These are phyloP conservation scores for Silybum marianum DNA, from an alignment of 129 eudicot species.

Conservation along the genomic window DNA sequence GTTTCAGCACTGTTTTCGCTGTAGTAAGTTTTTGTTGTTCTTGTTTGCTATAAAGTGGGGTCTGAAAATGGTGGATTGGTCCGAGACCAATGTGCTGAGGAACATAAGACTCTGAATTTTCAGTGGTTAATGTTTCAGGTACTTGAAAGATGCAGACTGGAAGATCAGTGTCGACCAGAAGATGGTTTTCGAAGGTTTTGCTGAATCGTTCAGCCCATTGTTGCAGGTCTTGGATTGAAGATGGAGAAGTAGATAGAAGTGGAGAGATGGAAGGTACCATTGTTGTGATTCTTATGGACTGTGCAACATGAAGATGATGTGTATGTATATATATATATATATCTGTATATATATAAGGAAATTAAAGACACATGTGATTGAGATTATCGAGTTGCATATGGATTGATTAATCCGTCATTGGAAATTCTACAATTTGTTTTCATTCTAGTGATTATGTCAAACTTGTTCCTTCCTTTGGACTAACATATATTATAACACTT, in stretches of 20 bases:
- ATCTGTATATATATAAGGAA: neutral
- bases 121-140: conserved; percentile 31
- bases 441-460: conserved; percentile 6
- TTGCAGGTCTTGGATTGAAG: conserved; percentile 7
- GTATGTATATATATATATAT: neutral
- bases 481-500: neutral
- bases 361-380: neutral
- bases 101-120: conserved; percentile 38
- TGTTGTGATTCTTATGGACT: conserved; percentile 6
- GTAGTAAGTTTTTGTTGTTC: conserved; percentile 32
- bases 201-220: conserved; percentile 38
- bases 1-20: conserved; percentile 24
- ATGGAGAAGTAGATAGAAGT: neutral
- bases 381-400: conserved; percentile 34
- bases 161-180: conserved; percentile 32
- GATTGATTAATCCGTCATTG: conserved; percentile 32
- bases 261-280: conserved; percentile 27
- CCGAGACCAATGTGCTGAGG: conserved; percentile 46
- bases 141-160: conserved; percentile 39
- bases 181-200: conserved; percentile 30
- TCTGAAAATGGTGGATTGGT: conserved; percentile 47
- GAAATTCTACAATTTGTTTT: conserved; percentile 30
- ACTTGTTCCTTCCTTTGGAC: conserved; percentile 36
- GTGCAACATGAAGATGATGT: conserved; percentile 13
- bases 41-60: conserved; percentile 25